Evolutionary conservation across 169 alveolate genomes (phyloP), one percentile per base, ranked within the genome.

Genomic region (Eimeria falciformis): DNA sequence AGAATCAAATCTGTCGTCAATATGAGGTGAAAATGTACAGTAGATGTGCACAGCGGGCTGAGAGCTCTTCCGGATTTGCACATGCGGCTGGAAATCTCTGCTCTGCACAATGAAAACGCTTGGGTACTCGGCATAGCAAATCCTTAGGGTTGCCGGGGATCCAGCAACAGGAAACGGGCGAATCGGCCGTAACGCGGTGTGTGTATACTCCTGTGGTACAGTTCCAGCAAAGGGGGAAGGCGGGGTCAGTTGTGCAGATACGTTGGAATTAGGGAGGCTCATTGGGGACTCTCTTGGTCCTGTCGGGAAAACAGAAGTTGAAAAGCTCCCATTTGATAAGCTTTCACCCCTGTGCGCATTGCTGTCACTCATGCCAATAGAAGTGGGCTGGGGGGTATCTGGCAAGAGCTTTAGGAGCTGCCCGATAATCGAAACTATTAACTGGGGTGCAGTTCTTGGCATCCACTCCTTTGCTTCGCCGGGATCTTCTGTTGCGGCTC

Each of bases 41-140:
- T 75, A 75, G 12, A 75, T 75, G 46, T 75, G 85, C 53, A 75
- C 55, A 21, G 85, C 85, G 9, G 85, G 85, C 23, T 46, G 85
- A 6, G 81, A 75, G 18, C 85, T 75, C 43, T 23, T 75, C 14
- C 66, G 21, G 53, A 75, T 7, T 27, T 75, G 85, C 11, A 75
- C 85, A 43, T 40, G 45, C 9, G 85, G 85, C 37, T 45, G 58
- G n/a, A 33, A 75, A 25, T 40, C 66, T 45, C 27, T 5, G 12
- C 66, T 43, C 55, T 46, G 58, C 5, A 75, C 85, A 27, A 75
- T 62, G 45, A 75, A 75, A 23, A 75, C 66, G 29, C 65, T 29
- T 11, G 85, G 85, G 85, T 23, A 75, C 66, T 75, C 85, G 17
- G 66, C 85, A n/a, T 45, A 75, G 43, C 33, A 3, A 4, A 75